Percentiles rank a stretch among this genome's conserved stretches.
Evolutionary conservation across 2,329 filamentous ascomycete genomes (phyloP).

Genomic region (Elsinoe batatas): DNA sequence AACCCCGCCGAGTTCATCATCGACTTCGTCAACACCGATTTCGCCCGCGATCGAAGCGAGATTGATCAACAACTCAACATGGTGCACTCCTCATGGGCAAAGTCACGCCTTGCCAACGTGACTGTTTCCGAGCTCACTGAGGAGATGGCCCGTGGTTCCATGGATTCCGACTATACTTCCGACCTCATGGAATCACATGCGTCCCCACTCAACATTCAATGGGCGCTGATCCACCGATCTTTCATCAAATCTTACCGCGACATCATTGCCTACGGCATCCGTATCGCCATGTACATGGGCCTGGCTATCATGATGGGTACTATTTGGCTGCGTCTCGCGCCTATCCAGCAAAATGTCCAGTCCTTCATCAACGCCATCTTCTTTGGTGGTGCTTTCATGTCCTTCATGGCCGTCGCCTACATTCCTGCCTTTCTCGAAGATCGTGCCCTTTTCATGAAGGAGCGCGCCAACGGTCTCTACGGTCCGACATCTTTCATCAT

Average conservation of each 20-base stretch:
- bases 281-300: constrained; percentile 71
- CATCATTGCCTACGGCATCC: constrained; percentile 72
- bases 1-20: constrained; percentile 76
- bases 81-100: constrained; percentile 48
- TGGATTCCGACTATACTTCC: constrained; percentile 24
- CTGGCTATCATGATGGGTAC: constrained; percentile 83
- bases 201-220: constrained; percentile 40
- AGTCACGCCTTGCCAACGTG: constrained; percentile 34
- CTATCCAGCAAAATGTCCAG: constrained; percentile 63
- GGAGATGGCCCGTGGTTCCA: constrained; percentile 28
- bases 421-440: constrained; percentile 78
- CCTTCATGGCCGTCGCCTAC: constrained; percentile 59
- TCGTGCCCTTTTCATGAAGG: constrained; percentile 60
- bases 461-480: constrained; percentile 72
- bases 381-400: constrained; percentile 44
- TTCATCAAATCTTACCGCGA: constrained; percentile 81
- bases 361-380: constrained; percentile 72
- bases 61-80: constrained; percentile 41
- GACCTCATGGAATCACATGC: constrained; percentile 30
- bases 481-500: constrained; percentile 62
- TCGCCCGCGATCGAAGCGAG: constrained; percentile 43
- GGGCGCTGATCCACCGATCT: constrained; percentile 63
- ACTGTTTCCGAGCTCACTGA: constrained; percentile 27
- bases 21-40: constrained; percentile 70
- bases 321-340: constrained; percentile 65